Evolutionary conservation across 176 grass and related monocot species (phyloP).

Genomic region (Raddia guianensis): DNA sequence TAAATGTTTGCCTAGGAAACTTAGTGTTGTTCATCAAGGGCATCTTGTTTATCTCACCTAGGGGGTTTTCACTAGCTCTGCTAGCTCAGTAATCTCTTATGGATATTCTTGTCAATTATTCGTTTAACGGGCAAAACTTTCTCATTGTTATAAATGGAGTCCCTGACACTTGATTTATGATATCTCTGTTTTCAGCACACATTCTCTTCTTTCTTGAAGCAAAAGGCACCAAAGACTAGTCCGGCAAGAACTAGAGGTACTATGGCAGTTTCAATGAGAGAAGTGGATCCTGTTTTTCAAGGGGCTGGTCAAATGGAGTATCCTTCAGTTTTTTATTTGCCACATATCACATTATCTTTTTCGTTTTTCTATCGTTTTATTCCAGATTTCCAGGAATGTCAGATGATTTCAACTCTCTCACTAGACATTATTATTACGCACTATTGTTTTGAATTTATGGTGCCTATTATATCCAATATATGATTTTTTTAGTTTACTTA

Average conservation of each 20-base stretch:
- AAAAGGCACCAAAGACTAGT: conserved; percentile 61
- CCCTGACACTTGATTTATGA: background rate
- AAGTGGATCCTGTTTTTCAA: conserved; percentile 86
- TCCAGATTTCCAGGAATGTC: conserved; percentile 25
- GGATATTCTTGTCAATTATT: conserved; percentile 22
- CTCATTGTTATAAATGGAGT: conserved; percentile 28
- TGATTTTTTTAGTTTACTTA: background rate
- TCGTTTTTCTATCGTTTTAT: conserved; percentile 9
- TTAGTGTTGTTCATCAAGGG: background rate
- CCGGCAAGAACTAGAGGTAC: conserved; percentile 52
- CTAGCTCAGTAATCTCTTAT: background rate
- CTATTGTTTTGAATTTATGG: conserved; percentile 4
- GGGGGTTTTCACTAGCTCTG: conserved; percentile 1
- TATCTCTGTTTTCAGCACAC: conserved; percentile 62
- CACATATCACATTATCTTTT: conserved; percentile 20
- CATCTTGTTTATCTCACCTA: background rate
- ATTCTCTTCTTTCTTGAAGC: conserved; percentile 75
- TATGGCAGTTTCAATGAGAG: conserved; percentile 92
- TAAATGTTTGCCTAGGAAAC: conserved; percentile 15
- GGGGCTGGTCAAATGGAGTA: conserved; percentile 92
- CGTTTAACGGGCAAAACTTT: background rate
- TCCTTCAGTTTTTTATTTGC: conserved; percentile 55
- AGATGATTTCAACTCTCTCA: conserved; percentile 8
- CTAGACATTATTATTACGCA: background rate
- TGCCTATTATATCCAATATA: conserved; percentile 9